phyloP scores from a whole-genome alignment of 1,139 yeast species.

The Magnusiomyces sp. region DNA sequence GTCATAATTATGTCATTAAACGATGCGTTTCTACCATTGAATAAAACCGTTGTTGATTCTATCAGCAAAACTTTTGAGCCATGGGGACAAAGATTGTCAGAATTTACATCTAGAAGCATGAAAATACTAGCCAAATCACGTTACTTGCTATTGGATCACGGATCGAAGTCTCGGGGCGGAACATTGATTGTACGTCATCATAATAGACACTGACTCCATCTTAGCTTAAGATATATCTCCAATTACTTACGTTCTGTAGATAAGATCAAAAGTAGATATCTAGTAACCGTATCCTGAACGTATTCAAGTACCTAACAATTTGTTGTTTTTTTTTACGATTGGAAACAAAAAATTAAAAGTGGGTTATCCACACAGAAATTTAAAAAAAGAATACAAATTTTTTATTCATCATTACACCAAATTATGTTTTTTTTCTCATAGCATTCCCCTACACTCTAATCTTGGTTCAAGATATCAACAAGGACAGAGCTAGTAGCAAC shows the following conservation, averaged over 20 bases:
- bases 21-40: no score
- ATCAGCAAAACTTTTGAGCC: no score
- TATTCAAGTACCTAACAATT: neutral
- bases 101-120: no score
- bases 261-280: neutral
- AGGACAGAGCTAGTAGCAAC: conserved; percentile 14
- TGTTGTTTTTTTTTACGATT: neutral
- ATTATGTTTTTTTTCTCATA: neutral
- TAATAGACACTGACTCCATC: neutral
- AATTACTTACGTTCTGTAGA: neutral
- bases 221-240: neutral
- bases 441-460: conserved; percentile 3
- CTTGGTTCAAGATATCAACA: conserved; percentile 15
- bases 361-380: neutral
- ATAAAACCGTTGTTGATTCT: no score
- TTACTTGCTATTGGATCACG: no score
- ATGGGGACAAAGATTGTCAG: no score
- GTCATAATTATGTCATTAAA: no score
- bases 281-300: neutral
- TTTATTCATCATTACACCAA: neutral
- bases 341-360: neutral
- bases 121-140: no score
- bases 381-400: neutral
- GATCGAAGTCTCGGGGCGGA: no score
- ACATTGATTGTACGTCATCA: neutral